These are phyloP conservation scores for Hygrophorus pudorinus DNA, from an alignment of 768 basidiomycete species.

Conservation along the genomic window DNA sequence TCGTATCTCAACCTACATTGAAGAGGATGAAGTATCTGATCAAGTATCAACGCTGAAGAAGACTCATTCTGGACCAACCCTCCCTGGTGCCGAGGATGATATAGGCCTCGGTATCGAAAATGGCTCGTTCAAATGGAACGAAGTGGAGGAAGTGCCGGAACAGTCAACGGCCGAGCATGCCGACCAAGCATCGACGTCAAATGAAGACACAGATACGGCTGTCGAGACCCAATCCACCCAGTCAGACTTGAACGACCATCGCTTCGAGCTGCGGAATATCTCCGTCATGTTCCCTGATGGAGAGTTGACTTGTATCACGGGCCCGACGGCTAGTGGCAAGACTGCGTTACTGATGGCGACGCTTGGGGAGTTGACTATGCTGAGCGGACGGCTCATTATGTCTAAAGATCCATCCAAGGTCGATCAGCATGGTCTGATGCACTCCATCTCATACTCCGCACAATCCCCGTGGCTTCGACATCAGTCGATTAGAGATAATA, in stretches of 20 bases:
- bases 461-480: constrained; percentile 66
- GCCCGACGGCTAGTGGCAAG: constrained; percentile 78
- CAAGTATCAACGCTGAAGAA: constrained; percentile 60
- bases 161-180: constrained; percentile 8
- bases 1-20: constrained; percentile 57
- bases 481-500: constrained; percentile 71
- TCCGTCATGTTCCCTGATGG: constrained; percentile 64
- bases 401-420: constrained; percentile 52
- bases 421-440: constrained; percentile 52
- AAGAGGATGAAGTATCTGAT: constrained; percentile 59
- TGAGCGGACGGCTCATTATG: constrained; percentile 47
- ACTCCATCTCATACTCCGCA: constrained; percentile 60
- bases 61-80: constrained; percentile 18
- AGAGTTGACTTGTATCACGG: constrained; percentile 60
- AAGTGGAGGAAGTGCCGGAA: constrained; percentile 21
- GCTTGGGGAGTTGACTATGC: constrained; percentile 60
- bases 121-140: constrained; percentile 55
- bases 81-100: constrained; percentile 21
- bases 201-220: constrained; percentile 7
- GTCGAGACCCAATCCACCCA: constrained; percentile 14
- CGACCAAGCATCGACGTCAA: constrained; percentile 1
- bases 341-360: constrained; percentile 72
- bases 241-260: constrained; percentile 29
- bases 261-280: constrained; percentile 62
- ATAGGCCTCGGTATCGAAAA: constrained; percentile 46